Evolutionary conservation across 139 green algal genomes (phyloP).

Genomic region (Chlorella sp.): DNA sequence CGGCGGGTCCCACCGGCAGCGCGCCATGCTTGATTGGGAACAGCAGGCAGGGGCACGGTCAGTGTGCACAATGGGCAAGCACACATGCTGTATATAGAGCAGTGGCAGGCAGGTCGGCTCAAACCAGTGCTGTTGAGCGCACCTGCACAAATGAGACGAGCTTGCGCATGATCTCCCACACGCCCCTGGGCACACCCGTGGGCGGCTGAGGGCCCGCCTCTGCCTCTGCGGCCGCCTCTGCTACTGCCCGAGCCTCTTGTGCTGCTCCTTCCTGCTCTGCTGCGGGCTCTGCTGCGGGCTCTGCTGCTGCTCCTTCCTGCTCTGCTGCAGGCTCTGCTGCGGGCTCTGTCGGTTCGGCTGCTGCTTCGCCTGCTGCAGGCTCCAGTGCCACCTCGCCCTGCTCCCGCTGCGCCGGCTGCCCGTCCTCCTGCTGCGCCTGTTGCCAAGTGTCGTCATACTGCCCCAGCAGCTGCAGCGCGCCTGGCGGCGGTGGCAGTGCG

Average conservation of each 20-base stretch:
- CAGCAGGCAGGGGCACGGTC: no score
- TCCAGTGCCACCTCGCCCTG: neutral
- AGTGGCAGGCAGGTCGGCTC: no score
- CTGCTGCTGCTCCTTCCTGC: neutral
- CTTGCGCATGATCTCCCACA: slow-evolving; percentile 57
- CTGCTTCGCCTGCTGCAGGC: neutral
- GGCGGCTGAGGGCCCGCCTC: neutral
- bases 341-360: neutral
- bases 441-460: slow-evolving; percentile 30
- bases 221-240: neutral
- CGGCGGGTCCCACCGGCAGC: no score
- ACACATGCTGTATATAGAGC: no score
- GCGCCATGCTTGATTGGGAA: no score
- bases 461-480: slow-evolving; percentile 24
- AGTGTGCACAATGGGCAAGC: no score
- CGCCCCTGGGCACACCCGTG: neutral
- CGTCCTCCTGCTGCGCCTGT: neutral
- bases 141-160: slow-evolving; percentile 62
- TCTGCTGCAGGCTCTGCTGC: neutral
- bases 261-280: neutral
- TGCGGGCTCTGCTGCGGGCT: neutral
- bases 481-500: slow-evolving; percentile 13
- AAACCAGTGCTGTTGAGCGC: neutral
- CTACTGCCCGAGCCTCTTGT: neutral
- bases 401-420: neutral